Conservation (phyloP, 2,329 filamentous ascomycete genomes). For the Sphaceloma murrayae region DNA sequence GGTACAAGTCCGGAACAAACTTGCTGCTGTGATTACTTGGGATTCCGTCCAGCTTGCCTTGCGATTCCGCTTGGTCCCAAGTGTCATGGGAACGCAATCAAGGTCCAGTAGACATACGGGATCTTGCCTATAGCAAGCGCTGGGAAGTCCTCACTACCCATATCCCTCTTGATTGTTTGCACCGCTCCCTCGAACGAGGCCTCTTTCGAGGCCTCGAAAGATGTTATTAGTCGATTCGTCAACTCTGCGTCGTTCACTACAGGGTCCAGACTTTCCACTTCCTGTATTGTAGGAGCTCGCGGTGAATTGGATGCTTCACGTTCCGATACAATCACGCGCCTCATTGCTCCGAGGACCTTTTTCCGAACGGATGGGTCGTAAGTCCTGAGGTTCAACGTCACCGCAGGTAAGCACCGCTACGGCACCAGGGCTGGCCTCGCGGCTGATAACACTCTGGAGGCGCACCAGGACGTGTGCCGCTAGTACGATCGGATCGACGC, state of each 20-base stretch:
- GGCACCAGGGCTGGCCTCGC: background rate
- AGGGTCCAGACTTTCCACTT: background rate
- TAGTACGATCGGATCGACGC: background rate
- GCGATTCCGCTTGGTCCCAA: background rate
- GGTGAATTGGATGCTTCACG: background rate
- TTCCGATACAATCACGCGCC: background rate
- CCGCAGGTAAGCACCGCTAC: background rate
- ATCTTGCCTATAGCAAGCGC: background rate
- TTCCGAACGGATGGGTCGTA: background rate
- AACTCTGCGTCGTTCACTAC: background rate
- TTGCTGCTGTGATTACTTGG: background rate
- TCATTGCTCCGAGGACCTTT: background rate
- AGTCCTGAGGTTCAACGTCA: background rate
- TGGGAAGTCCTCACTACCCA: background rate
- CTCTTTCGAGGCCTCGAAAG: background rate
- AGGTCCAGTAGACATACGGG: background rate
- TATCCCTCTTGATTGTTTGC: background rate
- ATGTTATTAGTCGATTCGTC: background rate
- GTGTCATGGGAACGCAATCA: background rate
- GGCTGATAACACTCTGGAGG: background rate
- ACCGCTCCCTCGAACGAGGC: background rate
- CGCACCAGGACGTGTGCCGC: background rate
- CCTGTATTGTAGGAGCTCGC: background rate
- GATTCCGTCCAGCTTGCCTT: background rate
- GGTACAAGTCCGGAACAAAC: background rate